Percentiles rank a stretch among this genome's conserved stretches.
These are phyloP conservation scores for Datura wrightii DNA, from an alignment of 257 asterid species.

Conservation along the genomic window DNA sequence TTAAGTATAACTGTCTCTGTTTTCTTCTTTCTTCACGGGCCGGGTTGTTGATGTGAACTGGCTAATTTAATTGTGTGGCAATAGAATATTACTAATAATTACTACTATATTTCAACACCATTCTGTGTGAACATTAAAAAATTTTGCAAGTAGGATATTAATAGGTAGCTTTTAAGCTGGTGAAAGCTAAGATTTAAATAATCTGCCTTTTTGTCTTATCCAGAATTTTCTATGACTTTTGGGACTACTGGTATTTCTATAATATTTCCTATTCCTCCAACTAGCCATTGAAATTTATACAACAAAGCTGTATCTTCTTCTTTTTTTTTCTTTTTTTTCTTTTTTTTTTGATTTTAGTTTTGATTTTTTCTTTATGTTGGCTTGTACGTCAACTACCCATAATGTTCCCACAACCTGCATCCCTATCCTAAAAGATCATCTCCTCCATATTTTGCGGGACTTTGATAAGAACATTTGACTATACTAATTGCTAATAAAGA, in stretches of 20 bases:
- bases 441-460: conserved; percentile 40
- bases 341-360: conserved; percentile 3
- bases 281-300: conserved; percentile 40
- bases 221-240: neutral
- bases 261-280: conserved; percentile 30
- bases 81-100: conserved; percentile 33
- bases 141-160: conserved; percentile 8
- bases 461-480: conserved; percentile 28
- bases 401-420: conserved; percentile 25
- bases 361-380: neutral
- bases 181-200: neutral
- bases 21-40: conserved; percentile 38
- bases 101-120: conserved; percentile 28
- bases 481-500: neutral
- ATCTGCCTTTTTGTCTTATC: neutral
- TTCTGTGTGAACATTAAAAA: conserved; percentile 38
- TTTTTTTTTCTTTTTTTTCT: too few species aligned
- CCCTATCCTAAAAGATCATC: neutral
- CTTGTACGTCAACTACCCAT: conserved; percentile 37
- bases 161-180: conserved; percentile 42
- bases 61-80: conserved; percentile 39
- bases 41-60: conserved; percentile 62
- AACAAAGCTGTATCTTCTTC: neutral
- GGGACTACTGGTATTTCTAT: conserved; percentile 26
- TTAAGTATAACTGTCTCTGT: conserved; percentile 5